Evolutionary conservation across 306 rosid genomes (phyloP).

Genomic region (Chamaecrista fasciculata): DNA sequence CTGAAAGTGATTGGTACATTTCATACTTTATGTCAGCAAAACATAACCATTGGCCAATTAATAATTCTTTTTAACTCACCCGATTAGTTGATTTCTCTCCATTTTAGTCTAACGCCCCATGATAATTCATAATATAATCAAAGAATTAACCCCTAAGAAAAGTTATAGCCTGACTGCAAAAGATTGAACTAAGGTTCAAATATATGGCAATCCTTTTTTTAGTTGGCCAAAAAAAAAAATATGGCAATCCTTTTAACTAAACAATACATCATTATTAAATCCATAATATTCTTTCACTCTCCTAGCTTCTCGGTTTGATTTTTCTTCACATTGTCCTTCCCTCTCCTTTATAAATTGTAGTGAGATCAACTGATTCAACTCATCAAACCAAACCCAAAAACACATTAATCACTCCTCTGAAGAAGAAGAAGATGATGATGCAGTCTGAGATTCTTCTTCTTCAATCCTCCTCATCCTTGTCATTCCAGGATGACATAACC

Average conservation of each 20-base stretch:
- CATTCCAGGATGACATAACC: conserved; percentile 9
- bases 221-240: no score
- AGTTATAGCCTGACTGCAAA: no score
- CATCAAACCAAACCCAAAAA: neutral
- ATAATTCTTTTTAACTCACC: neutral
- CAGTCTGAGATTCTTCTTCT: conserved; percentile 25
- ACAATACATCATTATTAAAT: no score
- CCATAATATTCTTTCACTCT: no score
- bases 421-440: conserved; percentile 27
- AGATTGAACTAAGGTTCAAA: no score
- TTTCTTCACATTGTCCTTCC: conserved; percentile 8
- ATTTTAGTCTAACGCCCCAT: no score
- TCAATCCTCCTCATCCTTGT: conserved; percentile 34
- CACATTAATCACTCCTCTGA: neutral
- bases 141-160: no score
- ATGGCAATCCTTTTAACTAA: no score
- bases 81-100: no score
- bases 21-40: no score
- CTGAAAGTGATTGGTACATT: conserved; percentile 38
- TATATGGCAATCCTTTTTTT: no score
- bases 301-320: neutral
- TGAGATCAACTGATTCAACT: neutral
- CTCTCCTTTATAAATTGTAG: neutral
- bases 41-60: neutral
- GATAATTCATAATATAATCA: no score